A percentile compares a stretch with the other conserved stretches of the same genome.
Conservation (phyloP, 352 stramenopile species). For the Aphanomyces invadans region DNA sequence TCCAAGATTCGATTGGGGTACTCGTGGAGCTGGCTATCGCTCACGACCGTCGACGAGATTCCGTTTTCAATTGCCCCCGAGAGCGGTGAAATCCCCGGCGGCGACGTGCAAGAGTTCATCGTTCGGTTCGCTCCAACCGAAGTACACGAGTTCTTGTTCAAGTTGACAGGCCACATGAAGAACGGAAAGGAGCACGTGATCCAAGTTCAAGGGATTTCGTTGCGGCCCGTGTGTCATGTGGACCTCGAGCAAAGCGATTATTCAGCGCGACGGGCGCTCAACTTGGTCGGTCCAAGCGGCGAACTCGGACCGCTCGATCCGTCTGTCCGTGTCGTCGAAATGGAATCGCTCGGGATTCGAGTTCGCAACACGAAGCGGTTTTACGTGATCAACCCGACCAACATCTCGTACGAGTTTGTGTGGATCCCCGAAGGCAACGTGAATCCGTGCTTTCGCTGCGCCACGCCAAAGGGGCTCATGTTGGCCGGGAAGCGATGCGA, state of each 20-base stretch:
- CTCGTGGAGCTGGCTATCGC: constrained; percentile 39
- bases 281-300: constrained; percentile 71
- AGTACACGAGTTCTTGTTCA: constrained; percentile 81
- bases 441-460: constrained; percentile 83
- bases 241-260: constrained; percentile 89
- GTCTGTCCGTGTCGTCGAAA: constrained; percentile 86
- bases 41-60: constrained; percentile 36
- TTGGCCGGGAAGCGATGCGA: constrained; percentile 88
- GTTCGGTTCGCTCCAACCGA: constrained; percentile 88
- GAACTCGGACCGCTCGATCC: constrained; percentile 78
- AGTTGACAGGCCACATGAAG: constrained; percentile 41
- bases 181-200: constrained; percentile 37
- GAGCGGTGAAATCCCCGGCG: constrained; percentile 44
- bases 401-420: constrained; percentile 89
- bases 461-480: constrained; percentile 86
- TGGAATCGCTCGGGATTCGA: constrained; percentile 85
- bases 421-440: constrained; percentile 76
- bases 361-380: constrained; percentile 90
- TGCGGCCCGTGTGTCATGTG: constrained; percentile 89
- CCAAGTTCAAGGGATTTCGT: constrained; percentile 58
- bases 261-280: constrained; percentile 46
- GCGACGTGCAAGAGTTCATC: constrained; percentile 60
- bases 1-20: constrained; percentile 62
- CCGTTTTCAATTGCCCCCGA: constrained; percentile 83
- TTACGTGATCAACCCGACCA: constrained; percentile 91